Conservation (phyloP, 495 filamentous ascomycete species). For the Friedmanniomyces endolithicus region DNA sequence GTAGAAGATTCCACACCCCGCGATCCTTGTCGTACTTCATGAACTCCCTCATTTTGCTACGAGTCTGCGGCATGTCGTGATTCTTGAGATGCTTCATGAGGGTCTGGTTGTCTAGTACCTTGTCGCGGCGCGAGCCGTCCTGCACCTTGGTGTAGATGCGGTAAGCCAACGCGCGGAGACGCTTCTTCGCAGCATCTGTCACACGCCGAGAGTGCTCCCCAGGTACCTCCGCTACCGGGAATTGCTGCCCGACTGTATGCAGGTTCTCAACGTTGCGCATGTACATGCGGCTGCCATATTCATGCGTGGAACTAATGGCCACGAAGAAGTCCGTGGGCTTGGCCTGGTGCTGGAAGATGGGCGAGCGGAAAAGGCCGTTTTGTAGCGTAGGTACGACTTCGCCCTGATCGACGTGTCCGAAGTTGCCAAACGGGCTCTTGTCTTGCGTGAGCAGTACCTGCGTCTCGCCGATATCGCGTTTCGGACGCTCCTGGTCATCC, state of each 20-base stretch:
- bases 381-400: constrained; percentile 80
- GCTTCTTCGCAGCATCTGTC: constrained; percentile 85
- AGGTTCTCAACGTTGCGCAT: constrained; percentile 80
- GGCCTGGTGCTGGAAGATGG: constrained; percentile 74
- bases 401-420: constrained; percentile 82
- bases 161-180: constrained; percentile 88
- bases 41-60: constrained; percentile 94
- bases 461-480: constrained; percentile 72
- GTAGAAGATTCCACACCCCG: constrained; percentile 60
- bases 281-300: constrained; percentile 60
- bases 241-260: constrained; percentile 77
- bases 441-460: constrained; percentile 80
- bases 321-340: constrained; percentile 81
- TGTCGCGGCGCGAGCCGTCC: constrained; percentile 24
- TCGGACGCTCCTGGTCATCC: constrained; percentile 62
- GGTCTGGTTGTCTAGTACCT: constrained; percentile 27
- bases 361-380: constrained; percentile 89
- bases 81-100: constrained; percentile 82
- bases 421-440: constrained; percentile 87
- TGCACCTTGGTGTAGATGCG: constrained; percentile 65
- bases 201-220: constrained; percentile 87
- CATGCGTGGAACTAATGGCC: constrained; percentile 60
- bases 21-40: constrained; percentile 67
- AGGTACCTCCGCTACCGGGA: constrained; percentile 83
- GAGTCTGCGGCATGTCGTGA: constrained; percentile 76